Percentiles rank a stretch among this genome's conserved stretches.
phyloP scores from a whole-genome alignment of 345 rosid species.

The Citrus sp. region DNA sequence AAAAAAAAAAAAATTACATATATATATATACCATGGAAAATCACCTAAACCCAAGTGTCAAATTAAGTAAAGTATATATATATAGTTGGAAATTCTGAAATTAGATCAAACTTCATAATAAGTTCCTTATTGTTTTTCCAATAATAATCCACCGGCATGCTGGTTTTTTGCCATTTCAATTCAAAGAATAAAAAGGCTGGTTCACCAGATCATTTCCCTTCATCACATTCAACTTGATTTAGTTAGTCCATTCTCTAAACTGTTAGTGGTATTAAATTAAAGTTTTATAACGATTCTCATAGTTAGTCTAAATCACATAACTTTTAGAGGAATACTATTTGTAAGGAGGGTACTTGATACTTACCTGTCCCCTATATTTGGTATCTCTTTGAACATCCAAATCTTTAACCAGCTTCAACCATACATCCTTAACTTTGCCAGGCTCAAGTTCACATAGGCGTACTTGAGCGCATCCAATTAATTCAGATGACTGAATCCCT shows the following conservation, averaged over 20 bases:
- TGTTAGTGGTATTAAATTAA: neutral
- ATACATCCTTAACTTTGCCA: conserved; percentile 97
- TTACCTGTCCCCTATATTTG: conserved; percentile 88
- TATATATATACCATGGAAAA: no score
- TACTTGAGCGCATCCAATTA: conserved; percentile 87
- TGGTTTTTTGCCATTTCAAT: neutral
- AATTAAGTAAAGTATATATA: neutral
- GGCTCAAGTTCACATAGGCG: conserved; percentile 78
- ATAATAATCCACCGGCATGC: neutral
- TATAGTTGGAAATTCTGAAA: neutral
- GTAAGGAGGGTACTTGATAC: neutral
- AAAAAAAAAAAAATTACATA: neutral
- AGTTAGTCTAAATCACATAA: neutral
- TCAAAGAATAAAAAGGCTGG: neutral
- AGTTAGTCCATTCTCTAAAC: neutral
- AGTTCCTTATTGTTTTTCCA: neutral
- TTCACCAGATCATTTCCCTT: neutral
- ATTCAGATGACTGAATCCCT: conserved; percentile 86
- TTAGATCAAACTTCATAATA: neutral
- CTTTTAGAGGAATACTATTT: neutral
- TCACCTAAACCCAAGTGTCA: neutral
- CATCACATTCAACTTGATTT: neutral
- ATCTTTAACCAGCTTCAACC: conserved; percentile 98
- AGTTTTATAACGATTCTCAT: neutral
- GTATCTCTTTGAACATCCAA: conserved; percentile 93